Evolutionary conservation across 2,329 filamentous ascomycete species (phyloP).

Genomic region (Xylaria sp.): DNA sequence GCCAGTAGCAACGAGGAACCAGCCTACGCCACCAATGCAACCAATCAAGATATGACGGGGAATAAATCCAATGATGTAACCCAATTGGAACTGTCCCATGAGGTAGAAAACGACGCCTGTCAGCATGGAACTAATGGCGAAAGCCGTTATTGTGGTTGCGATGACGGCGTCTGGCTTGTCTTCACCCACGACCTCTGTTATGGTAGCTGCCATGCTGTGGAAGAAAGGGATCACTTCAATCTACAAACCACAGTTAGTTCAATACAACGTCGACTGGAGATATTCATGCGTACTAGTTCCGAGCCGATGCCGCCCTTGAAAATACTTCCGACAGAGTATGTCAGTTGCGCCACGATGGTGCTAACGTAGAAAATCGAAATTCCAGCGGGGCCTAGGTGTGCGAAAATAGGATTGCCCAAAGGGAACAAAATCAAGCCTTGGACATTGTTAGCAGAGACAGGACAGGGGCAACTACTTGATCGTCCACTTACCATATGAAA

Average conservation of each 20-base stretch:
- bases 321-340: constrained; percentile 79
- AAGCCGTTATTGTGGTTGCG: constrained; percentile 89
- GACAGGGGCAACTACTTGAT: neutral
- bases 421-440: constrained; percentile 89
- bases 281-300: constrained; percentile 62
- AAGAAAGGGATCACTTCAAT: constrained; percentile 99
- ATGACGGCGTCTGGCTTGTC: constrained; percentile 80
- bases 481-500: constrained; percentile 68
- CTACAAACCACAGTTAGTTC: constrained; percentile 34
- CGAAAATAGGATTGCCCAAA: constrained; percentile 79
- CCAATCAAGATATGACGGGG: constrained; percentile 93
- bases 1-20: constrained; percentile 86
- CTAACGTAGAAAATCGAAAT: constrained; percentile 99
- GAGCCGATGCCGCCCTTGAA: constrained; percentile 91
- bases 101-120: constrained; percentile 88
- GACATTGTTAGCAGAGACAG: constrained; percentile 9
- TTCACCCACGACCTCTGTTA: constrained; percentile 70
- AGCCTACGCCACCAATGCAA: constrained; percentile 94
- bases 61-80: constrained; percentile 93
- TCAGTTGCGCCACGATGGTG: constrained; percentile 88
- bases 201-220: constrained; percentile 93
- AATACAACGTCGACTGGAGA: neutral
- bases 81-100: constrained; percentile 81
- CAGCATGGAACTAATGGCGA: constrained; percentile 82
- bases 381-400: constrained; percentile 79